Conservation (phyloP, 2,329 filamentous ascomycete species). For the Verticillium isaacii region DNA sequence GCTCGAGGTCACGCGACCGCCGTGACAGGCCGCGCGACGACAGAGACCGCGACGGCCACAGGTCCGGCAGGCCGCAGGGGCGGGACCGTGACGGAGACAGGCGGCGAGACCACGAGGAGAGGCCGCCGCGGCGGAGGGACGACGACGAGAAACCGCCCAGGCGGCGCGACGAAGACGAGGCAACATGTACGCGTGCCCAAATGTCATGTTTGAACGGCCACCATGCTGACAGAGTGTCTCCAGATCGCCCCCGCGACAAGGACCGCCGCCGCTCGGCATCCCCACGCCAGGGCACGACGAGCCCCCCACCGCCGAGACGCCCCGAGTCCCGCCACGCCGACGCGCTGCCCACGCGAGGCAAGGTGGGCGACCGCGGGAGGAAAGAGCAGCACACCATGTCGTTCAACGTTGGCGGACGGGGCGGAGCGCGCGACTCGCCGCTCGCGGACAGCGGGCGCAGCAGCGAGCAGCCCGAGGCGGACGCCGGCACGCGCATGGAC, state of each 20-base stretch:
- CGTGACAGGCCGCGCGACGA: constrained; percentile 25
- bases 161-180: constrained; percentile 15
- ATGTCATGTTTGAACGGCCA: background rate
- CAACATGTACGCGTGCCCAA: constrained; percentile 5
- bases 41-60: constrained; percentile 23
- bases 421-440: constrained; percentile 20
- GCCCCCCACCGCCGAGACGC: constrained; percentile 11
- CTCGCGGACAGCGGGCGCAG: constrained; percentile 14
- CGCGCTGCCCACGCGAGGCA: constrained; percentile 26
- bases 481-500: constrained; percentile 18
- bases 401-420: constrained; percentile 24
- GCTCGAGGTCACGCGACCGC: constrained; percentile 28
- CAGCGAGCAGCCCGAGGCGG: constrained; percentile 13
- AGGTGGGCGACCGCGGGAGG: constrained; percentile 2
- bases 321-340: constrained; percentile 14
- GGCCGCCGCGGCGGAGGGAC: constrained; percentile 22
- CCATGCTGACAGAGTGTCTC: constrained; percentile 1
- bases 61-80: constrained; percentile 16
- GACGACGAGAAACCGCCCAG: constrained; percentile 15
- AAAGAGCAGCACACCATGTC: constrained; percentile 25
- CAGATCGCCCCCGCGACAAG: constrained; percentile 14
- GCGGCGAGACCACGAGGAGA: constrained; percentile 23
- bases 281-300: constrained; percentile 17
- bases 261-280: constrained; percentile 32
- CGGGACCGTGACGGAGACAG: constrained; percentile 32